Evolutionary conservation across 164 flowering plant genomes (phyloP).

Genomic region (Nelumbo lutea): DNA sequence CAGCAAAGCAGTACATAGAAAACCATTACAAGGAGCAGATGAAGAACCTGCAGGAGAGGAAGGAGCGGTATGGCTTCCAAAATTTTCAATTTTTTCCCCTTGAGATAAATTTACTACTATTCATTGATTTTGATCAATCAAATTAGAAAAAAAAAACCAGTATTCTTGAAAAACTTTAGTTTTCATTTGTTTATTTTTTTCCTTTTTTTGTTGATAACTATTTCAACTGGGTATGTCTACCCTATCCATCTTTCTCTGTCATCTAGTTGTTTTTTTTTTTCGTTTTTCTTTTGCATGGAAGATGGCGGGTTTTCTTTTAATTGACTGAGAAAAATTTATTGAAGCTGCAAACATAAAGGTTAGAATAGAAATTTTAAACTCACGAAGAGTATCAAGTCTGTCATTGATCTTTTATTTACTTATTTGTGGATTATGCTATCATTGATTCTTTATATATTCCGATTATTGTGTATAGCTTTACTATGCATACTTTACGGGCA

Average conservation of each 20-base stretch:
- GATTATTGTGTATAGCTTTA: neutral
- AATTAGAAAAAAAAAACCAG: neutral
- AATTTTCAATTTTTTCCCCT: neutral
- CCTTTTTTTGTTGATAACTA: neutral
- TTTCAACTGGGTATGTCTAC: neutral
- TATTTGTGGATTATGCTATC: too few relatives aligned
- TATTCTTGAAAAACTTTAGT: neutral
- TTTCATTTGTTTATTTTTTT: neutral
- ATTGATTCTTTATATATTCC: neutral
- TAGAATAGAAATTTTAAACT: too few relatives aligned
- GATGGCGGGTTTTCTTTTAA: neutral
- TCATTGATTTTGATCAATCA: too few relatives aligned
- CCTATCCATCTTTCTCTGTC: neutral
- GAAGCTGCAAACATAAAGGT: neutral
- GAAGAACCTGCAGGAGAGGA: constrained; percentile 82
- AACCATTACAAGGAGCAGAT: constrained; percentile 95
- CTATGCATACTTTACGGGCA: neutral
- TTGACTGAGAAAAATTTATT: neutral
- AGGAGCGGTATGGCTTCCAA: constrained; percentile 63
- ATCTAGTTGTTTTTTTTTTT: too few relatives aligned
- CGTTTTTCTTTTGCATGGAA: neutral
- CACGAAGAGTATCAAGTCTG: too few relatives aligned
- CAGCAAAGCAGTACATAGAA: constrained; percentile 96
- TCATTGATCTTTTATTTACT: too few relatives aligned
- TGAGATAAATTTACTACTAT: too few relatives aligned